Evolutionary conservation across 208 protist species (phyloP).

Genomic region (Crithidia thermophila): DNA sequence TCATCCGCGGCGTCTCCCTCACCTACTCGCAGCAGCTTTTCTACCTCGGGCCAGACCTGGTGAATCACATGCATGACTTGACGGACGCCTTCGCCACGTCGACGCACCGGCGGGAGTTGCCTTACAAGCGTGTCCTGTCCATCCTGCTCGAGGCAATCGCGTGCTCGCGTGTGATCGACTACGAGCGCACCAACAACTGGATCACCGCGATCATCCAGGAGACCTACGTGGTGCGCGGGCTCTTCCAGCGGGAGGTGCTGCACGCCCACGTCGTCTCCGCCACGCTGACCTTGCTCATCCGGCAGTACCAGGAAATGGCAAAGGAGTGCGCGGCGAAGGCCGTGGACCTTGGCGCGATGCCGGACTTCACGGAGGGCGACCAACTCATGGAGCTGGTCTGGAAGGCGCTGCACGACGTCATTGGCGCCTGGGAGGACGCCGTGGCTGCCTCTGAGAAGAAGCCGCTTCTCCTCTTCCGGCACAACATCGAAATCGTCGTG

Average conservation of each 20-base stretch:
- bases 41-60: constrained; percentile 49
- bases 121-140: constrained; percentile 74
- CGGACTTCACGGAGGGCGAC: constrained; percentile 72
- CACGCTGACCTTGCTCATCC: constrained; percentile 69
- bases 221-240: constrained; percentile 71
- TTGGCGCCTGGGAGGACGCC: constrained; percentile 33
- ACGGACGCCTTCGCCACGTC: constrained; percentile 73
- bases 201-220: constrained; percentile 73
- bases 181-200: constrained; percentile 78
- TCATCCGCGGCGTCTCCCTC: constrained; percentile 65
- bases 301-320: constrained; percentile 74
- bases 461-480: constrained; percentile 47
- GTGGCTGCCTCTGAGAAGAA: constrained; percentile 15
- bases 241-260: constrained; percentile 76
- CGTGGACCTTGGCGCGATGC: constrained; percentile 24
- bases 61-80: constrained; percentile 71
- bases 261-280: constrained; percentile 77
- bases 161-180: constrained; percentile 61
- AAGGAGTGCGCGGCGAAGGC: constrained; percentile 39
- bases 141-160: constrained; percentile 77
- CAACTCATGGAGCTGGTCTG: constrained; percentile 74
- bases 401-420: constrained; percentile 61
- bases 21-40: constrained; percentile 54
- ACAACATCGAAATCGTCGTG: constrained; percentile 71
- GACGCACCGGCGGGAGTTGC: constrained; percentile 49